Percentiles rank a stretch among this genome's conserved stretches.
These are phyloP conservation scores for Podaxis sp. DNA, from an alignment of 768 basidiomycete genomes.

Conservation along the genomic window DNA sequence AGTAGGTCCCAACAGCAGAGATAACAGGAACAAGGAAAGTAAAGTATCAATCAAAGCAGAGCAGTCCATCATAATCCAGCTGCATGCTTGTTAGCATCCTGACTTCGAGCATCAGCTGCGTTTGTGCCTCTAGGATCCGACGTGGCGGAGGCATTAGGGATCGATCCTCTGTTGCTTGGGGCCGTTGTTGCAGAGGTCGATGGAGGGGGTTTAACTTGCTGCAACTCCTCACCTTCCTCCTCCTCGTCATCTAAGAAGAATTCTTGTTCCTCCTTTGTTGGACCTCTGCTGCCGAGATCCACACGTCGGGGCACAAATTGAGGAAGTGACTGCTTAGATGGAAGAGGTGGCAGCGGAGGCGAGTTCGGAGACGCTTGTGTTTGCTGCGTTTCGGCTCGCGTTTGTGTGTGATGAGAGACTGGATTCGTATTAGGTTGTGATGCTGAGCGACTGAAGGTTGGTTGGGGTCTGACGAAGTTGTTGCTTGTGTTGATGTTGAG, in stretches of 20 bases:
- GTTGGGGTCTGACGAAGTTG: constrained; percentile 32
- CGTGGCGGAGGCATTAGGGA: neutral
- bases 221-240: constrained; percentile 23
- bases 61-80: constrained; percentile 3
- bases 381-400: constrained; percentile 22
- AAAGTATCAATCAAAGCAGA: constrained; percentile 1
- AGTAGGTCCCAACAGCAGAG: neutral
- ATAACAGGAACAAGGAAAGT: neutral
- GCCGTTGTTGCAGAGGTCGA: neutral
- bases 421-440: constrained; percentile 35
- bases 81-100: neutral
- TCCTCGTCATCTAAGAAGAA: constrained; percentile 37
- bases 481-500: constrained; percentile 15
- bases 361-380: constrained; percentile 22
- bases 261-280: constrained; percentile 32
- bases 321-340: constrained; percentile 20
- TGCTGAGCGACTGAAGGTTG: constrained; percentile 17
- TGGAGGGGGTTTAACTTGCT: constrained; percentile 12
- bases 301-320: constrained; percentile 12
- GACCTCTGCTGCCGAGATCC: constrained; percentile 9
- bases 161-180: neutral
- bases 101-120: constrained; percentile 2
- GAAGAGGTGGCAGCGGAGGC: constrained; percentile 19
- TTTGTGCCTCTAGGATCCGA: constrained; percentile 3
- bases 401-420: constrained; percentile 42